phyloP scores from a whole-genome alignment of 768 basidiomycete genomes.

The Boletus sp. region DNA sequence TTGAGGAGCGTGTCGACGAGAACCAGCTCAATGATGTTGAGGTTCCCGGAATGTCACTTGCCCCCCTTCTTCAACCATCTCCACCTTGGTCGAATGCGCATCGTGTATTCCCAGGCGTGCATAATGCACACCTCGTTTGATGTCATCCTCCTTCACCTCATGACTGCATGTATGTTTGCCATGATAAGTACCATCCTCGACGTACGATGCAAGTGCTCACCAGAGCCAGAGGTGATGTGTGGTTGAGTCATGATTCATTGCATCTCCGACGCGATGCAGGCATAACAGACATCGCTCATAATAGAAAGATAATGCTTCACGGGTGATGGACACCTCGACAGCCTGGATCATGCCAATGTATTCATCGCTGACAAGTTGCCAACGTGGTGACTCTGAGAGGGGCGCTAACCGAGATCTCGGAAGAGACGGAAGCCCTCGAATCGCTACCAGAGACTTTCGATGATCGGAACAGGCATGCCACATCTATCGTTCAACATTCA shows the following conservation, averaged over 20 bases:
- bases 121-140: not conserved
- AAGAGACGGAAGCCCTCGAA: too few species aligned
- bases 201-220: not conserved
- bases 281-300: slow-evolving; percentile 1
- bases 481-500: not conserved
- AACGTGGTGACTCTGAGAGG: not conserved
- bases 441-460: too few species aligned
- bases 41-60: not conserved
- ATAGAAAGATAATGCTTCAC: too few species aligned
- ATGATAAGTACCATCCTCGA: not conserved
- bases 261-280: not conserved
- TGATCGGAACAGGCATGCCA: not conserved
- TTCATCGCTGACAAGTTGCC: slow-evolving; percentile 3
- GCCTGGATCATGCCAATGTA: not conserved
- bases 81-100: not conserved
- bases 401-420: too few species aligned
- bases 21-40: not conserved
- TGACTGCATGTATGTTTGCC: not conserved
- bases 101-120: not conserved
- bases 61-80: not conserved
- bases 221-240: not conserved
- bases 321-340: not conserved
- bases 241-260: too few species aligned
- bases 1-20: not conserved
- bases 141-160: not conserved